Evolutionary conservation across 257 asterid species (phyloP).

Genomic region (Haberlea rhodopensis): DNA sequence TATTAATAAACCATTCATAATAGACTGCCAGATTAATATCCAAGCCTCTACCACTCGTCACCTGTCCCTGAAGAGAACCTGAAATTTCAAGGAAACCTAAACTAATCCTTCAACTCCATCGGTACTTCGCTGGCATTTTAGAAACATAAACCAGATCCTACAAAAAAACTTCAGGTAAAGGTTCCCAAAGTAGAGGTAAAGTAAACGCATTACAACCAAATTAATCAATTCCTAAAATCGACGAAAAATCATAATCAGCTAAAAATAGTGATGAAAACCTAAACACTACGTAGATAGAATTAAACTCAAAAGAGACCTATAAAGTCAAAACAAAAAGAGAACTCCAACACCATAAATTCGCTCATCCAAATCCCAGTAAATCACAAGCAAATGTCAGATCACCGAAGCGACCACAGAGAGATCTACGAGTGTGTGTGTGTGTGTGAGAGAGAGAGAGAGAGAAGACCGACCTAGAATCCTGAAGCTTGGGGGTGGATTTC

Average conservation of each 20-base stretch:
- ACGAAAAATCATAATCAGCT: neutral
- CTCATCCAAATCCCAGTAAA: conserved; percentile 16
- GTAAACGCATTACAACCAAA: no score
- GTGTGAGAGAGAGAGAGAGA: neutral
- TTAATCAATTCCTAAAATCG: no score
- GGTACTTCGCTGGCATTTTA: neutral
- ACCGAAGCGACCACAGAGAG: conserved; percentile 3
- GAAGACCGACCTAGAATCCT: conserved; percentile 81
- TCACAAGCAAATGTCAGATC: neutral
- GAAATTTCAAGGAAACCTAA: neutral
- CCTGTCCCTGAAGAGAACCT: neutral
- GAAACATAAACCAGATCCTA: neutral
- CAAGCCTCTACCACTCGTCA: neutral
- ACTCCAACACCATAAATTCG: conserved; percentile 19
- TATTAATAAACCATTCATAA: neutral
- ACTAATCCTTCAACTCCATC: neutral
- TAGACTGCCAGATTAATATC: neutral
- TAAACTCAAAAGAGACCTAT: conserved; percentile 6
- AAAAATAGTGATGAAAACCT: neutral
- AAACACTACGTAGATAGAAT: no score
- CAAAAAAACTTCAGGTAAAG: no score
- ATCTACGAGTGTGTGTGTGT: conserved; percentile 28
- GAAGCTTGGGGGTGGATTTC: conserved; percentile 95
- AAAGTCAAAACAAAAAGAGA: conserved; percentile 16
- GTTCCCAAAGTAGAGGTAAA: no score